phyloP scores from a whole-genome alignment of 2,329 filamentous ascomycete species.

The Apiospora aurea region DNA sequence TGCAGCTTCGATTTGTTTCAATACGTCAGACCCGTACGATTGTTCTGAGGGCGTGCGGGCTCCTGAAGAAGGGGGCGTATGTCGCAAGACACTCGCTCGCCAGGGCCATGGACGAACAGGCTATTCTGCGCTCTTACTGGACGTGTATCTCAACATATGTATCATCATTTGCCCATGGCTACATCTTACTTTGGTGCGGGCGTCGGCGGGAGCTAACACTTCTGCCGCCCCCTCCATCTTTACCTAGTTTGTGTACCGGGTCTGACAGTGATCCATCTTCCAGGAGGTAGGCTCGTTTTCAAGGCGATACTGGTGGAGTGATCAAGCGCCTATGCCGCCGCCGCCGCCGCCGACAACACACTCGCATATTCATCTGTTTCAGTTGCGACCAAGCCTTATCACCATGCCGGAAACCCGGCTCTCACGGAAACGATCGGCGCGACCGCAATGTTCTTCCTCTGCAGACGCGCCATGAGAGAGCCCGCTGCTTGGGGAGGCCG shows the following conservation, averaged over 20 bases:
- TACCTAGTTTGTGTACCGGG: background rate
- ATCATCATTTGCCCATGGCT: background rate
- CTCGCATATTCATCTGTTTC: background rate
- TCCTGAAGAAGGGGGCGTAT: background rate
- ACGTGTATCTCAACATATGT: background rate
- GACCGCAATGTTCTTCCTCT: background rate
- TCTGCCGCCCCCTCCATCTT: background rate
- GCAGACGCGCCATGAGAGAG: background rate
- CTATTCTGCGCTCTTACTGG: background rate
- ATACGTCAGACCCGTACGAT: conserved; percentile 18
- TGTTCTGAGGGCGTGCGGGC: background rate
- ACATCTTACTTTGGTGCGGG: background rate
- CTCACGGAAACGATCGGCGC: conserved; percentile 5
- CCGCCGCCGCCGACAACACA: background rate
- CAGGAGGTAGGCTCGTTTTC: background rate
- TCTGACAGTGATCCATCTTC: background rate
- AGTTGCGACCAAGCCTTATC: background rate
- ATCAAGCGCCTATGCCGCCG: background rate
- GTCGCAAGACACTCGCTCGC: conserved; percentile 15
- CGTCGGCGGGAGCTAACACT: background rate
- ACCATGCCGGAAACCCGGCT: conserved; percentile 3
- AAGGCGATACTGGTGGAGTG: background rate
- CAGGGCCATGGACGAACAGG: background rate
- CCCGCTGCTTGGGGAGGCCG: background rate
- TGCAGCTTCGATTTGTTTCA: conserved; percentile 5